Evolutionary conservation across 352 stramenopile genomes (phyloP).

Genomic region (Peronospora tabacina): DNA sequence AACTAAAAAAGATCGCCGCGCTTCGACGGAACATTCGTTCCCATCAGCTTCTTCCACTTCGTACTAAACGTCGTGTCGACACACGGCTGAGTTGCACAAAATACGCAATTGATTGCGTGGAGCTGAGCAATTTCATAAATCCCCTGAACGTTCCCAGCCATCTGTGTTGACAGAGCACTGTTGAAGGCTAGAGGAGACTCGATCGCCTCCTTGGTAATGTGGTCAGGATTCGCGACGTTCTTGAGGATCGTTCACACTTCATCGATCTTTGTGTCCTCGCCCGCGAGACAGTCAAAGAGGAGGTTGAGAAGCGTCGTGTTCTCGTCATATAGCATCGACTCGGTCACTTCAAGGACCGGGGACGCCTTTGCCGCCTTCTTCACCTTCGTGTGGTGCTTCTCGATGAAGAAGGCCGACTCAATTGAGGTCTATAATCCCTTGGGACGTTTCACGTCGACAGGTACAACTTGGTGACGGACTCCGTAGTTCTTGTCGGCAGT

Average conservation of each 20-base stretch:
- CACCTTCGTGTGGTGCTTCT: not conserved
- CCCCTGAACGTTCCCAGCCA: not conserved
- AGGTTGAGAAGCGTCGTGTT: not conserved
- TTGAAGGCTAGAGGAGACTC: not conserved
- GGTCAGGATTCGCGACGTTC: not conserved
- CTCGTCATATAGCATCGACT: not conserved
- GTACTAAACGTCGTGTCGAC: not conserved
- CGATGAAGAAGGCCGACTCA: not conserved
- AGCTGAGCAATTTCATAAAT: not conserved
- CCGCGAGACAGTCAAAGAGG: not conserved
- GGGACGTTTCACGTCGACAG: not conserved
- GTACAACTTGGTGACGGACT: not conserved
- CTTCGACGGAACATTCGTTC: not conserved
- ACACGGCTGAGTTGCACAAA: not conserved
- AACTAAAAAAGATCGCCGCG: not conserved
- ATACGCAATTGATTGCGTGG: not conserved
- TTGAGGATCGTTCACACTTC: not conserved
- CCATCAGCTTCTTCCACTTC: not conserved
- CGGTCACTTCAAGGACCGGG: not conserved
- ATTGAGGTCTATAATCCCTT: not conserved
- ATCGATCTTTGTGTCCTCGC: not conserved
- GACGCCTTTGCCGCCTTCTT: not conserved
- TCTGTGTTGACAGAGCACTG: not conserved
- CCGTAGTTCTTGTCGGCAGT: not conserved
- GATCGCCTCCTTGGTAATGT: not conserved